Conservation (phyloP, 208 protist genomes). For the Borovskyia barvae region DNA sequence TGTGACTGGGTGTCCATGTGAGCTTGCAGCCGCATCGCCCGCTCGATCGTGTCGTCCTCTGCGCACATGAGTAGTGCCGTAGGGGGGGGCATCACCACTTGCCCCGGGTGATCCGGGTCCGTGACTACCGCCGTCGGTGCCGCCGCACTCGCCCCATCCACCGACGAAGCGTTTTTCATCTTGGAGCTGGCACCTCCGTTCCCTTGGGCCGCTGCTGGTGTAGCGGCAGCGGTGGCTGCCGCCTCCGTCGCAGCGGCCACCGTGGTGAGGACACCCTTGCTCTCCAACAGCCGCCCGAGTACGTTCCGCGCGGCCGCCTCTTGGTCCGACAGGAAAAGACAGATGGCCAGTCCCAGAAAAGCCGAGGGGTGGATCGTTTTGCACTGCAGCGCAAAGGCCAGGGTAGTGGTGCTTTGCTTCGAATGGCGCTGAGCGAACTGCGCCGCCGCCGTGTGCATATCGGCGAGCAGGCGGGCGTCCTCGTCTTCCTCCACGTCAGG, state of each 20-base stretch:
- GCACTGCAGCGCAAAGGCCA: constrained; percentile 35
- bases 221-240: background rate
- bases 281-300: constrained; percentile 27
- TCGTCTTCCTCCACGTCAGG: constrained; percentile 42
- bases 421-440: constrained; percentile 14
- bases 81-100: background rate
- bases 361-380: constrained; percentile 48
- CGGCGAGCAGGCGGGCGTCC: constrained; percentile 43
- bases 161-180: background rate
- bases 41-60: constrained; percentile 56
- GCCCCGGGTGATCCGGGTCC: no score
- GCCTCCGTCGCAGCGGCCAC: constrained; percentile 1
- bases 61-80: constrained; percentile 19
- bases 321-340: constrained; percentile 74
- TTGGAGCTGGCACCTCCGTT: background rate
- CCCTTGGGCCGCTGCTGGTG: background rate
- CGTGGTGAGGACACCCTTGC: constrained; percentile 9
- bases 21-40: constrained; percentile 83
- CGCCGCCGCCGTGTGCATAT: constrained; percentile 17
- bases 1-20: constrained; percentile 82
- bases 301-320: constrained; percentile 69
- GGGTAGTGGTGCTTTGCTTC: constrained; percentile 24
- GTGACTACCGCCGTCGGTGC: no score
- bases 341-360: constrained; percentile 77
- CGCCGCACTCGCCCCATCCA: background rate